phyloP scores from a whole-genome alignment of 768 basidiomycete genomes.

The Russula sp. region DNA sequence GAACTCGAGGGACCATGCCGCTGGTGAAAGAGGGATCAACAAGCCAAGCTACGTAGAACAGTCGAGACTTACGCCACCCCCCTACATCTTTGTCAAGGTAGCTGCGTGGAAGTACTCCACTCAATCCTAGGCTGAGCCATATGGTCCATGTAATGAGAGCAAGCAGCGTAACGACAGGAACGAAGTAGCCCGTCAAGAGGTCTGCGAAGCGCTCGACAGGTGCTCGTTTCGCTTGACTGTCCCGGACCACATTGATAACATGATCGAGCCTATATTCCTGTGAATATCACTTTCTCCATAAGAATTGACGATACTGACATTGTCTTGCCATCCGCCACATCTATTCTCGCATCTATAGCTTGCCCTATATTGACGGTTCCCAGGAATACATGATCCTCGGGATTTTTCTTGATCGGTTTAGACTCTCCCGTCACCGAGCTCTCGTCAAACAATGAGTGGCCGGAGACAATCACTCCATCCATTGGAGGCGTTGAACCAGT shows the following conservation, averaged over 20 bases:
- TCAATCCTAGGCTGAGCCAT: constrained; percentile 61
- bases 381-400: constrained; percentile 60
- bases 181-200: constrained; percentile 67
- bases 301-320: constrained; percentile 39
- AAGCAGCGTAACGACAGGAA: constrained; percentile 69
- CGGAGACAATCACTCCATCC: constrained; percentile 58
- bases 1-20: constrained; percentile 73
- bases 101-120: constrained; percentile 45
- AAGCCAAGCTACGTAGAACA: not conserved
- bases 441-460: constrained; percentile 59
- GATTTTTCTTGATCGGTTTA: constrained; percentile 46
- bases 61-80: constrained; percentile 49
- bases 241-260: constrained; percentile 67
- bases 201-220: constrained; percentile 77
- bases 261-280: constrained; percentile 52
- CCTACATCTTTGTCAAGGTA: constrained; percentile 50
- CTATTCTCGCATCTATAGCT: constrained; percentile 53
- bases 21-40: constrained; percentile 27
- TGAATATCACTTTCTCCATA: not conserved
- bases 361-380: constrained; percentile 69
- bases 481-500: constrained; percentile 70
- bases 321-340: constrained; percentile 55
- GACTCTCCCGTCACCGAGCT: constrained; percentile 83
- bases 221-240: constrained; percentile 65
- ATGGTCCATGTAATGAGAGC: constrained; percentile 66